Evolutionary conservation across 139 green algal species (phyloP), one percentile per base, ranked within the genome.

Genomic region (Chlamydomonas eustigma): DNA sequence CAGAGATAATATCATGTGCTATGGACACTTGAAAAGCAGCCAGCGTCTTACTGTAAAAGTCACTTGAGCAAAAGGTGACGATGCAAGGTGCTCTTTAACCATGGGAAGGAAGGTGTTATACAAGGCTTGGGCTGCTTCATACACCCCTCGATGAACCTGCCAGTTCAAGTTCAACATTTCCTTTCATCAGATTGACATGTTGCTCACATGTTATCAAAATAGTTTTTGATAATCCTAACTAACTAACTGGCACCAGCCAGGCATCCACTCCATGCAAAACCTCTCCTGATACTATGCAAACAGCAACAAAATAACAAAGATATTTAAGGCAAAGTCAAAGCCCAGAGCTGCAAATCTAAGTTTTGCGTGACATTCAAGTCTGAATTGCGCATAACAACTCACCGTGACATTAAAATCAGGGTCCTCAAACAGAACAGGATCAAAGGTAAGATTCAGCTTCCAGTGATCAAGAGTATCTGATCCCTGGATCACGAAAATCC

Each of bases 341-440:
- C n/a, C n/a, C n/a, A n/a, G n/a, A n/a, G n/a, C n/a, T n/a, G n/a
- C n/a, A n/a, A n/a, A n/a, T n/a, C n/a, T n/a, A n/a, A n/a, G n/a
- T n/a, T n/a, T n/a, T n/a, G n/a, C n/a, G n/a, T 63, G 50, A 63
- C 50, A 63, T 28, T 63, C 50, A 63, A 28, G n/a, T n/a, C n/a
- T n/a, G n/a, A 18, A 12, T 58, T 58, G 12, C 44, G 18, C 12
- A 58, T 18, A 58, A 18, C 18, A 24, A 35, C 80, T 12, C 67
- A 92, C 87, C 82, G 89, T 93, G 28, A 97, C 84, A 2, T 90
- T 90, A 30, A 97, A 76, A 0, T 50, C 68, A 2, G 86, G 71
- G 75, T 96, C 92, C 86, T 99, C 96, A 87, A 99, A 99, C 5
- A 80, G 3, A 4, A 98, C 88, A 1, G 96, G 96, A 80, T 99